Conservation (phyloP, 352 stramenopile genomes). For the Pilasporangium apinafurcum region DNA sequence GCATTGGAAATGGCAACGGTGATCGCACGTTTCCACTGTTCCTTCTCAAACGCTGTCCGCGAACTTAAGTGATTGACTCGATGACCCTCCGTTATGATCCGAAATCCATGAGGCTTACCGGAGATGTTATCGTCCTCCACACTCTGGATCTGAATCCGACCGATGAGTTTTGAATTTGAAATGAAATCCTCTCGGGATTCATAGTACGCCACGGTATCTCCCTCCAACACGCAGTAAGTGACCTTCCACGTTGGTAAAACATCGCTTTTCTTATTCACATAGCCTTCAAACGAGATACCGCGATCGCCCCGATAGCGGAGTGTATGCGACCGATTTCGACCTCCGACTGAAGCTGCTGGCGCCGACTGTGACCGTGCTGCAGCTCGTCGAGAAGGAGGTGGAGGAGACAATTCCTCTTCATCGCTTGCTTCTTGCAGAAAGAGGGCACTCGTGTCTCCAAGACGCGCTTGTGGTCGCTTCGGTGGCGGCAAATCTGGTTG, state of each 20-base stretch:
- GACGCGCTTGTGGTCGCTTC: slow-evolving; percentile 27
- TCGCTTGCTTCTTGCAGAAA: slow-evolving; percentile 51
- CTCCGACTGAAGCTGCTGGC: slow-evolving; percentile 3
- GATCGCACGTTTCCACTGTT: slow-evolving; percentile 78
- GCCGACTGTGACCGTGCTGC: neutral
- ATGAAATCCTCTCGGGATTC: slow-evolving; percentile 82
- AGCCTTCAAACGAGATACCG: slow-evolving; percentile 79
- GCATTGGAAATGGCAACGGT: slow-evolving; percentile 52
- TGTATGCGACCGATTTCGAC: slow-evolving; percentile 48
- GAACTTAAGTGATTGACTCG: slow-evolving; percentile 69
- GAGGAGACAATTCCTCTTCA: slow-evolving; percentile 8
- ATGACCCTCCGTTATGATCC: slow-evolving; percentile 57
- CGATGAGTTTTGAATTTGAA: slow-evolving; percentile 68
- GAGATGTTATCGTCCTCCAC: slow-evolving; percentile 63
- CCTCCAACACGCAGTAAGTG: slow-evolving; percentile 74
- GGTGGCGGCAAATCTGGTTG: slow-evolving; percentile 39
- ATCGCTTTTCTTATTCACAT: slow-evolving; percentile 82
- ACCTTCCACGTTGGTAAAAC: slow-evolving; percentile 63
- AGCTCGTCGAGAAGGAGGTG: neutral
- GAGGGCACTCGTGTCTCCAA: slow-evolving; percentile 34
- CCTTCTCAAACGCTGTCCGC: slow-evolving; percentile 69
- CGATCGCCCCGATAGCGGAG: slow-evolving; percentile 58
- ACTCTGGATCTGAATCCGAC: slow-evolving; percentile 56
- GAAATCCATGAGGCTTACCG: slow-evolving; percentile 66
- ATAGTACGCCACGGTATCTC: slow-evolving; percentile 71